Percentiles rank a stretch among this genome's conserved stretches.
Evolutionary conservation across 2,329 filamentous ascomycete species (phyloP).

Genomic region (Monosporascus sp.): DNA sequence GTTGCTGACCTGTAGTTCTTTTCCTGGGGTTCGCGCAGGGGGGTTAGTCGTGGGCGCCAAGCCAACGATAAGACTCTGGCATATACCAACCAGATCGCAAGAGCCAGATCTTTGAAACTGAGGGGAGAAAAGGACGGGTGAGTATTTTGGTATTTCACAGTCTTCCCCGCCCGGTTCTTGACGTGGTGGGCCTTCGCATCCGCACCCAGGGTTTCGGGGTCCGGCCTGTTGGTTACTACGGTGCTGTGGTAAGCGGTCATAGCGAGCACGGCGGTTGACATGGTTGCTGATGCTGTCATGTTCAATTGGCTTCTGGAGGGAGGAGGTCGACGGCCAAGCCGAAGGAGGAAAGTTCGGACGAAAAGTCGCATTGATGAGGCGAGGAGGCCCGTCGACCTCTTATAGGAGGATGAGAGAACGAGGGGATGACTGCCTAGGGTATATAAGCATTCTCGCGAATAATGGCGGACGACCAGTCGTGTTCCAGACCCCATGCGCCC

Average conservation of each 20-base stretch:
- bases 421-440: too few species aligned
- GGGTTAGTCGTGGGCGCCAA: background rate
- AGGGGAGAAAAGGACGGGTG: slow-evolving; percentile 37
- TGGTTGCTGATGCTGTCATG: slow-evolving; percentile 10
- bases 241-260: slow-evolving; percentile 20
- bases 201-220: slow-evolving; percentile 35
- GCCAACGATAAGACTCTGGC: background rate
- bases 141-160: slow-evolving; percentile 43
- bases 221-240: slow-evolving; percentile 19
- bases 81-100: slow-evolving; percentile 10
- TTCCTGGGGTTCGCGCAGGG: background rate
- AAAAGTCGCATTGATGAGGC: background rate
- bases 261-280: slow-evolving; percentile 13
- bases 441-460: too few species aligned
- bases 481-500: too few species aligned
- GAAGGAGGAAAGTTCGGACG: slow-evolving; percentile 5
- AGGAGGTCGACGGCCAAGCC: background rate
- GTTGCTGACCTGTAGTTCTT: slow-evolving; percentile 33
- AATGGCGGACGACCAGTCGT: too few species aligned
- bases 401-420: background rate
- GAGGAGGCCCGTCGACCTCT: background rate
- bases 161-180: slow-evolving; percentile 31
- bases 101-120: slow-evolving; percentile 3
- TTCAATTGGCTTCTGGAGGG: slow-evolving; percentile 2
- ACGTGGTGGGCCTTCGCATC: slow-evolving; percentile 44